Conservation (phyloP, 192 early-diverging fungal species). For the Coemansia erecta region DNA sequence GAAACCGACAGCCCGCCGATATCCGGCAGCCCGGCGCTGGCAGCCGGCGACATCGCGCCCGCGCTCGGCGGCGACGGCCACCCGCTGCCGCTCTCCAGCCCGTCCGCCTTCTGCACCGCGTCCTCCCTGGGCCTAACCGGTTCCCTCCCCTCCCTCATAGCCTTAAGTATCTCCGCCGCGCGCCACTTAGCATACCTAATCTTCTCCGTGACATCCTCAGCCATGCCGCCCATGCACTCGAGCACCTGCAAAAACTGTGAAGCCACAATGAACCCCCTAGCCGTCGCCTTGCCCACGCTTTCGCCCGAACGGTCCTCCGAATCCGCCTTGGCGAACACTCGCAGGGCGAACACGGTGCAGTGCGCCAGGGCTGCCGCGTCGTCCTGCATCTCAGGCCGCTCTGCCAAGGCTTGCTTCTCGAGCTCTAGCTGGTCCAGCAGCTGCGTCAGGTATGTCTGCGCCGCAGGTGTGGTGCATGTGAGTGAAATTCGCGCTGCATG, state of each 20-base stretch:
- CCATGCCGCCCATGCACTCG: slow-evolving; percentile 76
- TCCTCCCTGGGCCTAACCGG: slow-evolving; percentile 56
- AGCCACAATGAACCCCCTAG: slow-evolving; percentile 84
- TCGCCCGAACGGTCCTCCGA: slow-evolving; percentile 83
- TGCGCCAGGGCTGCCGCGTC: slow-evolving; percentile 77
- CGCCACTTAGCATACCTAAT: slow-evolving; percentile 97
- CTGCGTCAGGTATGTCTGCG: slow-evolving; percentile 60
- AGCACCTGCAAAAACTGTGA: slow-evolving; percentile 88
- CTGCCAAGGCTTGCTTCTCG: slow-evolving; percentile 64
- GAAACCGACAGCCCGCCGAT: too few relatives aligned
- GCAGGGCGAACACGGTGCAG: slow-evolving; percentile 85
- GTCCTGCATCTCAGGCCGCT: slow-evolving; percentile 68
- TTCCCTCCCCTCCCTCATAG: slow-evolving; percentile 76
- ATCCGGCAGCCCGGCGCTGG: too few relatives aligned
- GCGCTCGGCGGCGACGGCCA: too few relatives aligned
- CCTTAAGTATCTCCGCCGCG: slow-evolving; percentile 90
- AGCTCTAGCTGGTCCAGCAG: slow-evolving; percentile 82
- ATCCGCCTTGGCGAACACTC: slow-evolving; percentile 87
- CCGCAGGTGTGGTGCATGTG: slow-evolving; percentile 54
- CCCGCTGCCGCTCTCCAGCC: too few relatives aligned
- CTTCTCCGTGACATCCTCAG: slow-evolving; percentile 71
- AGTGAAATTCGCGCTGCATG: slow-evolving; percentile 85
- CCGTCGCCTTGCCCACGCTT: slow-evolving; percentile 74
- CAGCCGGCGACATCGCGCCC: too few relatives aligned
- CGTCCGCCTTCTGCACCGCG: too few relatives aligned